phyloP scores from a whole-genome alignment of 768 basidiomycete genomes.

The Amanita jacksonii region DNA sequence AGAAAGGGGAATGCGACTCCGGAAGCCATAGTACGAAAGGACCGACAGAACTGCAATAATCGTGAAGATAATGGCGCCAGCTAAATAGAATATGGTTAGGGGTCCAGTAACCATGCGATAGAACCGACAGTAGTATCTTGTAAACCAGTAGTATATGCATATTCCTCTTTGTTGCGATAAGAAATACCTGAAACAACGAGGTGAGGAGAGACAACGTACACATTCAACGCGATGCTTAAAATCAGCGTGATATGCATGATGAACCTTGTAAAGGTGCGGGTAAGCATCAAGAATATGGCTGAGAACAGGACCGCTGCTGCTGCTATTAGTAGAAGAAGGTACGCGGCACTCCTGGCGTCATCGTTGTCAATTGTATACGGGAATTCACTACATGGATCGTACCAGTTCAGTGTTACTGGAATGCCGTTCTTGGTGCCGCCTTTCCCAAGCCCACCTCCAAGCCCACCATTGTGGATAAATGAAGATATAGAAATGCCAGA shows the following conservation, averaged over 20 bases:
- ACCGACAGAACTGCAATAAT: conserved; percentile 70
- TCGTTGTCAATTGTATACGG: background rate
- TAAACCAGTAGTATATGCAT: conserved; percentile 68
- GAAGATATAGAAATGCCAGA: conserved; percentile 55
- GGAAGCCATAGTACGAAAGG: conserved; percentile 64
- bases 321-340: conserved; percentile 66
- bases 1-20: conserved; percentile 69
- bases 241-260: conserved; percentile 75
- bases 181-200: background rate
- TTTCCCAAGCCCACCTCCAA: conserved; percentile 64
- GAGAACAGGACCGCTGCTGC: conserved; percentile 62
- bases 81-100: no score
- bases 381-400: conserved; percentile 14
- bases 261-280: conserved; percentile 58
- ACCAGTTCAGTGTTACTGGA: conserved; percentile 58
- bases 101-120: no score
- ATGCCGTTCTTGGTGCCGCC: conserved; percentile 48
- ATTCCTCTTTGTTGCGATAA: conserved; percentile 40
- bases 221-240: conserved; percentile 51
- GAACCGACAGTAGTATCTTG: conserved; percentile 59
- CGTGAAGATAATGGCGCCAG: conserved; percentile 79
- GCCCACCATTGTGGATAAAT: conserved; percentile 55
- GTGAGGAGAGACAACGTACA: conserved; percentile 35
- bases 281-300: conserved; percentile 54
- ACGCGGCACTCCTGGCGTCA: conserved; percentile 53